Evolutionary conservation across 2,329 filamentous ascomycete species (phyloP).

Genomic region (Fusarium robinianum): DNA sequence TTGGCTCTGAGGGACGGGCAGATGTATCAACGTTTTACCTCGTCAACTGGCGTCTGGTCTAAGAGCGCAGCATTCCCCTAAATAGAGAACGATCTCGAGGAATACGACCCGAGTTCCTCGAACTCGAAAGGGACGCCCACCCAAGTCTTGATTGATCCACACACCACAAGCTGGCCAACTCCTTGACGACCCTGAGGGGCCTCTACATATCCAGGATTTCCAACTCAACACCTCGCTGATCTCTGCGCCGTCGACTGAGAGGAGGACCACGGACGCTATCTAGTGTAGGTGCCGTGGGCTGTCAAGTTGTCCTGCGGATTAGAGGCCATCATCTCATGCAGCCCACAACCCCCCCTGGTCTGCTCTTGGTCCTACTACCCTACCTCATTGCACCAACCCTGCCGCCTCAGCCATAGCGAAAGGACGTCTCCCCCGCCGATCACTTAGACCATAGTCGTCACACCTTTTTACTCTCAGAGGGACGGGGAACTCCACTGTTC

Average conservation of each 20-base stretch:
- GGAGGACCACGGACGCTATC: slow-evolving; percentile 36
- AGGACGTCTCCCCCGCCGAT: slow-evolving; percentile 61
- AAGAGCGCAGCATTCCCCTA: not conserved
- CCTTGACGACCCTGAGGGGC: slow-evolving; percentile 4
- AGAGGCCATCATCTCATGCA: slow-evolving; percentile 41
- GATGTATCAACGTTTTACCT: slow-evolving; percentile 32
- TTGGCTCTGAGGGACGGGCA: slow-evolving; percentile 15
- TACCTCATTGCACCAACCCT: slow-evolving; percentile 51
- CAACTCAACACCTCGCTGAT: slow-evolving; percentile 32
- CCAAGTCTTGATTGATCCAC: too few relatives aligned
- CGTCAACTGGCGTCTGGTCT: slow-evolving; percentile 4
- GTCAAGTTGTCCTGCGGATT: slow-evolving; percentile 37
- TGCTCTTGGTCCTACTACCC: slow-evolving; percentile 44
- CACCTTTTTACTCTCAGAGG: slow-evolving; percentile 44
- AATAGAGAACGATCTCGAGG: too few relatives aligned
- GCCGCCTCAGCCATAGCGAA: slow-evolving; percentile 52
- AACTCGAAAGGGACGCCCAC: too few relatives aligned
- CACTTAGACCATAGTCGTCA: slow-evolving; percentile 58
- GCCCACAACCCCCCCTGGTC: slow-evolving; percentile 42
- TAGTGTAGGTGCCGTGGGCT: slow-evolving; percentile 38
- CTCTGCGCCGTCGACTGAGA: slow-evolving; percentile 33
- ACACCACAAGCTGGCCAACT: slow-evolving; percentile 1
- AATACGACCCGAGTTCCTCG: too few relatives aligned
- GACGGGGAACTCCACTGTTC: slow-evolving; percentile 44
- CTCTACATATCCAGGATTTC: slow-evolving; percentile 27